Evolutionary conservation across 2,329 filamentous ascomycete species (phyloP), one percentile per base, ranked within the genome.

Genomic region (Cryphonectria nitschkei): DNA sequence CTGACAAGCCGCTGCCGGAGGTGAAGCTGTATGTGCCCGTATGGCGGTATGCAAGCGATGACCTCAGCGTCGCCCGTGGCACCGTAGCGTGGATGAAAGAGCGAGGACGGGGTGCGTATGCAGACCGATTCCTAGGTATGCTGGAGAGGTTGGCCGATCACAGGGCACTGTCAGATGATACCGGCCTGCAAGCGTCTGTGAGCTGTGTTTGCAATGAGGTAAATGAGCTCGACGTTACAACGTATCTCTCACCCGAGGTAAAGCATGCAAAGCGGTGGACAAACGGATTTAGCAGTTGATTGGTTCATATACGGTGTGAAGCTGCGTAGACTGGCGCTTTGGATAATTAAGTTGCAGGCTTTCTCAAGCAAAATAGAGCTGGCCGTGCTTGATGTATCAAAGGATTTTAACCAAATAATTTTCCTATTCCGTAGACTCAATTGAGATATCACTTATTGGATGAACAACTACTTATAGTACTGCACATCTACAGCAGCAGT

Each of bases 21-120:
- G 32, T 61, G 34, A 61, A 61, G 58, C 58, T 61, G 34, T 61
- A 61, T 39, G 58, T 61, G 2, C 58, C 58, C 8, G 34, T 61
- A 34, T 61, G 58, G 58, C 58, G 58, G 16, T 61, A 61, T 34
- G 58, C 58, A 34, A 39, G 26, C 2, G 58, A 61, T 14, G 58
- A 61, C 16, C 58, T 61, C 32, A 61, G 58, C 22, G 58, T 61
- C 34, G 58, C 58, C 34, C 58, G 58, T 3, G 19, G 58, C 58
- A 61, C 34, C 1, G 34, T 39, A 1, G 32, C 7, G 8, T 61
- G 58, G 58, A 61, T 61, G 58, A 11, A 61, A 19, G 34, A 13
- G 58, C 32, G 58, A 34, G 58, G 58, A 11, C 58, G 58, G 4
- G 34, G 19, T 8, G 19, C 58, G 22, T 61, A 61, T 3, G 34